Percentiles rank a stretch among this genome's conserved stretches.
phyloP scores from a whole-genome alignment of 345 rosid species.

The Passiflora organensis region DNA sequence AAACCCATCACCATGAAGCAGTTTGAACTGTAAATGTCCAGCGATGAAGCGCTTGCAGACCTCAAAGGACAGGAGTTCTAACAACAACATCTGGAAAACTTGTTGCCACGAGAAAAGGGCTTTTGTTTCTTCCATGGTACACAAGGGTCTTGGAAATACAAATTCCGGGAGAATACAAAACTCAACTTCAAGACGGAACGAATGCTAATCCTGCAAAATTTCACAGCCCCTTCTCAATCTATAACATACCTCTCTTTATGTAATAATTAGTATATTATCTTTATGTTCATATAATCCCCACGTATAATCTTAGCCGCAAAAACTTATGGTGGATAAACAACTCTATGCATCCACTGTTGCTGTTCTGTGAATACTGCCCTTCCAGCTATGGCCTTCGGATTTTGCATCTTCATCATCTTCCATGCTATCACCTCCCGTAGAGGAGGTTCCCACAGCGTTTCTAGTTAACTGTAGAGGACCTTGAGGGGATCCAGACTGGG shows the following conservation, averaged over 20 bases:
- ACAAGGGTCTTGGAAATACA: slow-evolving; percentile 25
- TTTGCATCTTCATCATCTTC: slow-evolving; percentile 78
- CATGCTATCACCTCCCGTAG: slow-evolving; percentile 55
- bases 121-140: slow-evolving; percentile 24
- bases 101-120: slow-evolving; percentile 6
- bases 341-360: slow-evolving; percentile 43
- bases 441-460: slow-evolving; percentile 47
- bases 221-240: slow-evolving; percentile 23
- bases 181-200: slow-evolving; percentile 29
- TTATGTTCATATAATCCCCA: slow-evolving; percentile 32
- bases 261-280: slow-evolving; percentile 28
- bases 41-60: not conserved
- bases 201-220: slow-evolving; percentile 56
- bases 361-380: slow-evolving; percentile 35
- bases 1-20: slow-evolving; percentile 1
- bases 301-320: slow-evolving; percentile 54
- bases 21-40: not conserved
- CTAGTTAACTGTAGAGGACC: slow-evolving; percentile 71
- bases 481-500: slow-evolving; percentile 70
- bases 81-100: not conserved
- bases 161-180: slow-evolving; percentile 29
- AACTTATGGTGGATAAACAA: slow-evolving; percentile 42
- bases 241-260: slow-evolving; percentile 35
- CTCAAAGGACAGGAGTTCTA: slow-evolving; percentile 3
- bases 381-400: slow-evolving; percentile 68